phyloP scores from a whole-genome alignment of 352 stramenopile species.

The Halophytophthora polymorphica region DNA sequence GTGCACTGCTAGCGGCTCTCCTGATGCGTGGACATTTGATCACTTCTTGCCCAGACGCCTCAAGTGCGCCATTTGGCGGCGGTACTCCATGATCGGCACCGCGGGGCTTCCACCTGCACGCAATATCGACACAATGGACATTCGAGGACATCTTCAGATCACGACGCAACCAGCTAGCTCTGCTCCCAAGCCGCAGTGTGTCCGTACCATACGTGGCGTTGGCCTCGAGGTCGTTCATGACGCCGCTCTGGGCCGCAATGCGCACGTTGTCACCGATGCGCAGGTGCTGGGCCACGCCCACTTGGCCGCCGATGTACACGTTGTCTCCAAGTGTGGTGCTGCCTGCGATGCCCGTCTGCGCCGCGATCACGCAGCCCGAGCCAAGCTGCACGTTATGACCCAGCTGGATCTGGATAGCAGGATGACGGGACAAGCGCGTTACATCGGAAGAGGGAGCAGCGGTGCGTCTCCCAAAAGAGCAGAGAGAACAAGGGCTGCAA shows the following conservation, averaged over 20 bases:
- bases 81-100: slow-evolving; percentile 79
- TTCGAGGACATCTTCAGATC: not conserved
- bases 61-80: slow-evolving; percentile 62
- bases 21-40: no score
- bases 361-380: slow-evolving; percentile 64
- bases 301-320: slow-evolving; percentile 79
- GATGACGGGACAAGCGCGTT: not conserved
- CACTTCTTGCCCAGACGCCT: slow-evolving; percentile 47
- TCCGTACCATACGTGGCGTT: slow-evolving; percentile 54
- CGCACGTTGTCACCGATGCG: slow-evolving; percentile 77
- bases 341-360: slow-evolving; percentile 79
- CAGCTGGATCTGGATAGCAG: slow-evolving; percentile 65
- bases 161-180: not conserved
- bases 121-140: slow-evolving; percentile 10
- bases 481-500: not conserved
- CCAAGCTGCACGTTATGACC: slow-evolving; percentile 85
- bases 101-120: slow-evolving; percentile 58
- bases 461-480: no score
- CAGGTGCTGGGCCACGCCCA: slow-evolving; percentile 81
- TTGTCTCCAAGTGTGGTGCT: slow-evolving; percentile 76
- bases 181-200: not conserved
- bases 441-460: no score
- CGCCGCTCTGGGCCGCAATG: slow-evolving; percentile 83
- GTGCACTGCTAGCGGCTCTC: no score
- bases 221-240: slow-evolving; percentile 68